Conservation (phyloP, 2,329 filamentous ascomycete genomes). For the Aspergillus candidus region DNA sequence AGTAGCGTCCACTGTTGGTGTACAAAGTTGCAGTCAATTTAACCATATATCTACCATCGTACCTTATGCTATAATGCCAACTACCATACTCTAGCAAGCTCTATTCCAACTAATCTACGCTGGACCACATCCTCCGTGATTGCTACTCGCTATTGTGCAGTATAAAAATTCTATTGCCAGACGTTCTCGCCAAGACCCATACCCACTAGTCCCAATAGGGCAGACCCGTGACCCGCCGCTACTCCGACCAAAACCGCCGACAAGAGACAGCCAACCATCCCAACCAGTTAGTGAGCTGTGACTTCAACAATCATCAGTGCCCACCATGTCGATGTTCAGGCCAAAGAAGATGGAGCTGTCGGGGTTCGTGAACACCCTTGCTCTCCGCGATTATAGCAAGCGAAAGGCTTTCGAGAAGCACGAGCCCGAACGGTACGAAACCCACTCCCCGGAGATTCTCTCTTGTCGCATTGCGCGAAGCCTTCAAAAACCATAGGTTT, state of each 20-base stretch:
- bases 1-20: too few species aligned
- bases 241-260: conserved; percentile 6
- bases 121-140: too few species aligned
- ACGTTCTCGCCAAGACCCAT: not conserved
- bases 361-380: conserved; percentile 77
- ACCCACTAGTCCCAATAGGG: conserved; percentile 23
- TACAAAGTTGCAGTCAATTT: too few species aligned
- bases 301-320: too few species aligned
- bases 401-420: conserved; percentile 81
- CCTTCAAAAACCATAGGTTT: not conserved
- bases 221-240: conserved; percentile 13
- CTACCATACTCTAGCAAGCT: too few species aligned
- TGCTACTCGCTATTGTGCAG: too few species aligned
- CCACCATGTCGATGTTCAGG: conserved; percentile 74
- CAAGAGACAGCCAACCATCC: conserved; percentile 1
- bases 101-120: too few species aligned
- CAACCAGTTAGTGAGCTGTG: conserved; percentile 7
- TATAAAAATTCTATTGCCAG: not conserved
- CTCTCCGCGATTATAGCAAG: conserved; percentile 94
- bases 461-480: not conserved
- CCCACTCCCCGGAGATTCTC: not conserved
- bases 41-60: too few species aligned
- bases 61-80: too few species aligned
- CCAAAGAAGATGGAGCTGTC: conserved; percentile 85
- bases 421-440: conserved; percentile 74